These are phyloP conservation scores for Exophiala lecanii-corni DNA, from an alignment of 2,329 filamentous ascomycete genomes.

Conservation along the genomic window DNA sequence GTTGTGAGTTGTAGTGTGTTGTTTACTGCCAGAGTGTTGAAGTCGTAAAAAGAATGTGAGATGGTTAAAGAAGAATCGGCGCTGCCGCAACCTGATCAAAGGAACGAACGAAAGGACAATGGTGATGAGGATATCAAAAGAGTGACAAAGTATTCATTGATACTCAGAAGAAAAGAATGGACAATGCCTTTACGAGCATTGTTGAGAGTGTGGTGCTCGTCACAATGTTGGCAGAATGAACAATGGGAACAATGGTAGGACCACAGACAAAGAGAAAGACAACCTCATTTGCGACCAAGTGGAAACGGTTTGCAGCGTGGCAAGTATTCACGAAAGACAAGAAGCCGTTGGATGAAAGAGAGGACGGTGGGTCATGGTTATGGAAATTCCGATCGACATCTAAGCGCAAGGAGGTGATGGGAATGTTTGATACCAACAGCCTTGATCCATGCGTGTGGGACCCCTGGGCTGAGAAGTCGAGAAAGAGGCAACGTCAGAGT, in stretches of 20 bases:
- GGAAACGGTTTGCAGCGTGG: slow-evolving; percentile 5
- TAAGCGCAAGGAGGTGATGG: slow-evolving; percentile 22
- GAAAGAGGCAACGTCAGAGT: background rate
- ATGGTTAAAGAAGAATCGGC: slow-evolving; percentile 1
- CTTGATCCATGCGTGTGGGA: slow-evolving; percentile 16
- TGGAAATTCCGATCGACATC: slow-evolving; percentile 22
- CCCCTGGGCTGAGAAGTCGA: slow-evolving; percentile 13
- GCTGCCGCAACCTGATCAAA: slow-evolving; percentile 12
- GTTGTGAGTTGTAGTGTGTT: slow-evolving; percentile 4
- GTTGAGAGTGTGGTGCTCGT: slow-evolving; percentile 7
- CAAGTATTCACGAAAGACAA: slow-evolving; percentile 12
- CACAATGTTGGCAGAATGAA: slow-evolving; percentile 13
- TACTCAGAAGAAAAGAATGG: slow-evolving; percentile 17
- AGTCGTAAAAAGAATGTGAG: slow-evolving; percentile 8
- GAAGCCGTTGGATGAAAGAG: slow-evolving; percentile 13
- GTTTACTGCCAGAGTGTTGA: slow-evolving; percentile 12
- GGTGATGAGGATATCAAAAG: slow-evolving; percentile 15
- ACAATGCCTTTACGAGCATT: slow-evolving; percentile 24
- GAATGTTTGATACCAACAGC: slow-evolving; percentile 10
- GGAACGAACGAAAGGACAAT: slow-evolving; percentile 20
- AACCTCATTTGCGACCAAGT: slow-evolving; percentile 11
- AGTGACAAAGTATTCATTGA: slow-evolving; percentile 22
- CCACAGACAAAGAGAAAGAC: slow-evolving; percentile 17
- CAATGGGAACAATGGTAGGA: slow-evolving; percentile 17
- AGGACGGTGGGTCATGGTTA: slow-evolving; percentile 19